Evolutionary conservation across 73 alveolate species (phyloP).

Genomic region (Breviolum minutum): DNA sequence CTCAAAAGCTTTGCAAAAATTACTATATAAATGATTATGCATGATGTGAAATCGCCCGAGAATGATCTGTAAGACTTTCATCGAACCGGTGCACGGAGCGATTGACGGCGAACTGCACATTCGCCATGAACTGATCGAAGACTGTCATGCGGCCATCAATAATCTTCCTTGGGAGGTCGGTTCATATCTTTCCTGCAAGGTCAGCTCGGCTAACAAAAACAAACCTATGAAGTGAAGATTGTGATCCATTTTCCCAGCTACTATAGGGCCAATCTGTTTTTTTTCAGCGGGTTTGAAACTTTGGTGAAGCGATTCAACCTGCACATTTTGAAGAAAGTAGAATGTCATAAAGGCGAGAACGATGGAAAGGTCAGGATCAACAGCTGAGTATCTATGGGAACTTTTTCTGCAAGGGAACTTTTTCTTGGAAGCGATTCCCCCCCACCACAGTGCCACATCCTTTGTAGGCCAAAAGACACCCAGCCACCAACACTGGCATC

Average conservation of each 20-base stretch:
- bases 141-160: slow-evolving; percentile 91
- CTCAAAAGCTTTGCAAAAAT: neutral
- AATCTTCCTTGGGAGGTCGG: slow-evolving; percentile 36
- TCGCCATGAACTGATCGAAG: slow-evolving; percentile 95
- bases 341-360: too few relatives aligned
- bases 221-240: neutral
- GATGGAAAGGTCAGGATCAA: too few relatives aligned
- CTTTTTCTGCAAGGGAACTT: too few relatives aligned
- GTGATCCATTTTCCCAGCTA: neutral
- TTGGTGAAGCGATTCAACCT: too few relatives aligned
- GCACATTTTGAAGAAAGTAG: too few relatives aligned
- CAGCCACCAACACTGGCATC: slow-evolving; percentile 62
- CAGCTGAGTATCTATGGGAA: too few relatives aligned
- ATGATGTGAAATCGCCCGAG: neutral
- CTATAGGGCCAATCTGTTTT: too few relatives aligned
- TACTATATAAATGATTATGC: neutral
- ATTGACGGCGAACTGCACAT: slow-evolving; percentile 87
- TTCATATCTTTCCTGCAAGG: neutral
- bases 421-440: too few relatives aligned
- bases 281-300: too few relatives aligned
- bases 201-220: neutral
- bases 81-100: slow-evolving; percentile 30
- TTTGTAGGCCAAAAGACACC: neutral
- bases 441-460: too few relatives aligned
- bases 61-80: neutral